Conservation (phyloP, 2,329 filamentous ascomycete genomes). For the Metarhizium robertsii region DNA sequence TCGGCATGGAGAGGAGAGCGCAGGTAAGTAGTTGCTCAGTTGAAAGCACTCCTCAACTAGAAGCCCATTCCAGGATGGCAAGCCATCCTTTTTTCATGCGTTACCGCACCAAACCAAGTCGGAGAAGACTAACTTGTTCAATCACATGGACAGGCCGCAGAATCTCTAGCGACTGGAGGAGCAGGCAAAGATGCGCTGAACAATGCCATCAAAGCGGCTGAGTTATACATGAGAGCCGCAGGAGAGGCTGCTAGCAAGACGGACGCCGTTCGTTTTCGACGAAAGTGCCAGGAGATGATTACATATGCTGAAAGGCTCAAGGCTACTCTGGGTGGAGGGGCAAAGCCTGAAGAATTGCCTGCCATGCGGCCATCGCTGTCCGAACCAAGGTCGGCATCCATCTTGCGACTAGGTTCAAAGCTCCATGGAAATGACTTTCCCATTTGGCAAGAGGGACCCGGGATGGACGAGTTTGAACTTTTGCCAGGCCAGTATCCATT, state of each 20-base stretch:
- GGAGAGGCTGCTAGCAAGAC: conserved; percentile 47
- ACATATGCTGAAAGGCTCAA: conserved; percentile 71
- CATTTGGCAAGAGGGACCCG: conserved; percentile 65
- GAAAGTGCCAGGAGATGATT: conserved; percentile 62
- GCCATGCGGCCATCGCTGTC: not conserved
- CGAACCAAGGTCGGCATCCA: conserved; percentile 16
- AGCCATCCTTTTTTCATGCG: not conserved
- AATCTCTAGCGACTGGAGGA: conserved; percentile 25
- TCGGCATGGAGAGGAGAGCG: conserved; percentile 28
- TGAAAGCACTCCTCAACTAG: not conserved
- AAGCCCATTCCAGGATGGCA: not conserved
- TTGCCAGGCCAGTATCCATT: conserved; percentile 44
- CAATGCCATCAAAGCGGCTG: conserved; percentile 66
- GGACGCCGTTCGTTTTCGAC: conserved; percentile 58
- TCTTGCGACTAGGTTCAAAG: conserved; percentile 67
- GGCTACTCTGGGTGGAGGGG: conserved; percentile 8
- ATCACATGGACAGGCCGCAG: conserved; percentile 23
- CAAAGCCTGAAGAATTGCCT: not conserved
- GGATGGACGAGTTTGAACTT: conserved; percentile 50
- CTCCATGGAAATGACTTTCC: conserved; percentile 79
- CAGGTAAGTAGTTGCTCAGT: conserved; percentile 17
- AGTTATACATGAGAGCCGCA: conserved; percentile 73
- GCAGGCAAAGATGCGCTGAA: conserved; percentile 52
- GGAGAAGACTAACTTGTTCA: not conserved
- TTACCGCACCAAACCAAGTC: not conserved